phyloP scores from a whole-genome alignment of 805 yeast genomes.

The Saccharomycopsis sp. region DNA sequence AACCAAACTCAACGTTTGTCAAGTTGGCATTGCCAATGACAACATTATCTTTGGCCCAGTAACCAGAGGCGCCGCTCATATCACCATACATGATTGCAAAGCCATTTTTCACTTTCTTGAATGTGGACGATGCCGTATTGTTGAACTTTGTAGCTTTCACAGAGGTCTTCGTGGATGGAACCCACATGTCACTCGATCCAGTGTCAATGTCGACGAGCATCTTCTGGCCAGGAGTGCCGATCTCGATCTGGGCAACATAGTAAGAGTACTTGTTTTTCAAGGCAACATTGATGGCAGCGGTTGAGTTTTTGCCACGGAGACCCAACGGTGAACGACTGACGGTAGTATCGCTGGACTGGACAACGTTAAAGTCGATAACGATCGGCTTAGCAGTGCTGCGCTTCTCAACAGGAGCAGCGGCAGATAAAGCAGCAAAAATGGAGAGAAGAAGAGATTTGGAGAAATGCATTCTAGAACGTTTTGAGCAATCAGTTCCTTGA shows the following conservation, averaged over 20 bases:
- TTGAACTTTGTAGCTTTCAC: constrained; percentile 30
- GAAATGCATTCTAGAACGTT: constrained; percentile 19
- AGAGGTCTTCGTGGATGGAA: constrained; percentile 26
- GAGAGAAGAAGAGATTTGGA: constrained; percentile 11
- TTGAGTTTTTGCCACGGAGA: constrained; percentile 3
- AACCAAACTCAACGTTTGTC: constrained; percentile 17
- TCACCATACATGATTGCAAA: constrained; percentile 41
- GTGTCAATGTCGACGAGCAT: constrained; percentile 38
- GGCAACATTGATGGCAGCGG: constrained; percentile 21
- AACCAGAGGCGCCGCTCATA: constrained; percentile 41
- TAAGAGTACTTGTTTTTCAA: constrained; percentile 35
- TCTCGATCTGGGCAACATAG: constrained; percentile 34
- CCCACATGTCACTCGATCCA: constrained; percentile 44
- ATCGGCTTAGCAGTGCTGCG: constrained; percentile 7
- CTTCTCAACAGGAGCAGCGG: constrained; percentile 16
- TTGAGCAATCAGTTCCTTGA: too few species aligned
- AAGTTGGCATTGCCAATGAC: constrained; percentile 20
- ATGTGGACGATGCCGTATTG: constrained; percentile 28
- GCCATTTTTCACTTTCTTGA: constrained; percentile 25
- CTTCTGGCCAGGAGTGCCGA: constrained; percentile 38
- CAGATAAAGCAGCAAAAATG: constrained; percentile 9
- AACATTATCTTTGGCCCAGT: constrained; percentile 28
- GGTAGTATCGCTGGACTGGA: background rate
- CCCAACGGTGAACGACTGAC: constrained; percentile 1
- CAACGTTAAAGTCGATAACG: constrained; percentile 15